A percentile compares a stretch with the other conserved stretches of the same genome.
These are phyloP conservation scores for Rhodotorula sp. DNA, from an alignment of 1,284 basidiomycete genomes.

Conservation along the genomic window DNA sequence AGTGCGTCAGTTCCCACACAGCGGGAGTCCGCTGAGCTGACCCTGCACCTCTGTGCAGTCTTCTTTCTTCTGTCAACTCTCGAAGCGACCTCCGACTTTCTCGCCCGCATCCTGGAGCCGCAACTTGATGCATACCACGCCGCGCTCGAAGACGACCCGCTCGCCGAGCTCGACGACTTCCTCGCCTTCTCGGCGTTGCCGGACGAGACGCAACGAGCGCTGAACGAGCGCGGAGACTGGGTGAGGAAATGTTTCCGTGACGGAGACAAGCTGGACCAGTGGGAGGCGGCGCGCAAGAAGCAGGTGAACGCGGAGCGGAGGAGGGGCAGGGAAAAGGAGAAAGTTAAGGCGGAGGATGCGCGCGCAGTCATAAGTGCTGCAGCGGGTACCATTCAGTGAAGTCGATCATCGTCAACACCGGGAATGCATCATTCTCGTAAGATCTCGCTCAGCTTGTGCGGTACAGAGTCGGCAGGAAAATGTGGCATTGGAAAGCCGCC, in stretches of 20 bases:
- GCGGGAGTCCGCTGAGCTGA: too few species aligned
- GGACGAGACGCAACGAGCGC: not conserved
- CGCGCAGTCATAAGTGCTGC: too few species aligned
- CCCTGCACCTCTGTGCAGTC: not conserved
- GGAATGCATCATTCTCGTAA: too few species aligned
- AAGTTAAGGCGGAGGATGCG: not conserved
- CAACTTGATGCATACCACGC: conserved; percentile 8
- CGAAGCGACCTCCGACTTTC: conserved; percentile 14
- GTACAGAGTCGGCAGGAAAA: too few species aligned
- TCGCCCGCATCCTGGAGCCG: conserved; percentile 10
- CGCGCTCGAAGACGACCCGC: conserved; percentile 15
- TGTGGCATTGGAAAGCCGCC: too few species aligned
- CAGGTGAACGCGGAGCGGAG: conserved; percentile 2
- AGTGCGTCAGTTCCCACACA: not conserved
- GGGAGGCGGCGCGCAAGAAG: conserved; percentile 9
- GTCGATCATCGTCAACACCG: too few species aligned
- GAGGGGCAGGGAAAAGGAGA: not conserved
- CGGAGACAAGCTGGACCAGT: conserved; percentile 13
- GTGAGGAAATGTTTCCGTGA: conserved; percentile 15
- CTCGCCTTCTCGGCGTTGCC: conserved; percentile 5
- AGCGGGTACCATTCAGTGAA: too few species aligned
- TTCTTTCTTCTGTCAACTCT: conserved; percentile 22
- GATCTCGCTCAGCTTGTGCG: too few species aligned
- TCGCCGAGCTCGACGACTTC: conserved; percentile 30
- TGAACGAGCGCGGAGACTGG: conserved; percentile 24